Evolutionary conservation across 192 early-diverging fungal genomes (phyloP), one percentile per base, ranked within the genome.

Genomic region (Mortierella alpina): DNA sequence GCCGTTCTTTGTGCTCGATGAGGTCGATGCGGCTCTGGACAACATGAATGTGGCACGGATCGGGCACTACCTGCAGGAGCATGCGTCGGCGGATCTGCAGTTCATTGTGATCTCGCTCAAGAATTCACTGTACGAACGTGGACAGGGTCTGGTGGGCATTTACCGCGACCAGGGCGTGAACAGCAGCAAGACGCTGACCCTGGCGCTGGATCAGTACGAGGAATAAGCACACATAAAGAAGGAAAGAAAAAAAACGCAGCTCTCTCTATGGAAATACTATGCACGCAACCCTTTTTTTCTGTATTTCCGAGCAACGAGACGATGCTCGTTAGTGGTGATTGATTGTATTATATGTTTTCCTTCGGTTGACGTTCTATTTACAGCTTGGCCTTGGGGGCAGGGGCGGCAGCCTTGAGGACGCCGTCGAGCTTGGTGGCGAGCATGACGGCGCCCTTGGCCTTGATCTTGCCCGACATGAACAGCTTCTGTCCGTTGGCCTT

Each of bases 51-150:
- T 99, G 9, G 88, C 92, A 31, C 92, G 93, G 82, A 93, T 99
- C 49, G 95, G 95, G 1, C 89, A 91, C 65, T 99, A 99, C 76
- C 90, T 99, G 63, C 90, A 92, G 41, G 88, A 91, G 66, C 92
- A 95, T 68, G 91, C 84, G 6, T 77, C 55, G 47, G 85, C 85
- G 1, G 76, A 84, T 48, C 93, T 97, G 58, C 98, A 99, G 86
- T 99, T 99, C 72, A 96, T 99, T 65, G 96, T 99, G 22, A 99
- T 99, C 55, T 96, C 95, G 20, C 91, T 98, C 57, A 99, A 99
- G 86, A 92, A 88, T 70, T 92, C 92, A 39, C 88, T 99, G 54
- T 99, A 97, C 82, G 96, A 99, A 82, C 91, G 93, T 44, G 96
- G 96, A 15, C 87, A 96, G 65, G 93, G 92, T 0, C 86, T 99